A percentile compares a stretch with the other conserved stretches of the same genome.
phyloP scores from a whole-genome alignment of 305 asterid genomes.

The Fraxinus sp. region DNA sequence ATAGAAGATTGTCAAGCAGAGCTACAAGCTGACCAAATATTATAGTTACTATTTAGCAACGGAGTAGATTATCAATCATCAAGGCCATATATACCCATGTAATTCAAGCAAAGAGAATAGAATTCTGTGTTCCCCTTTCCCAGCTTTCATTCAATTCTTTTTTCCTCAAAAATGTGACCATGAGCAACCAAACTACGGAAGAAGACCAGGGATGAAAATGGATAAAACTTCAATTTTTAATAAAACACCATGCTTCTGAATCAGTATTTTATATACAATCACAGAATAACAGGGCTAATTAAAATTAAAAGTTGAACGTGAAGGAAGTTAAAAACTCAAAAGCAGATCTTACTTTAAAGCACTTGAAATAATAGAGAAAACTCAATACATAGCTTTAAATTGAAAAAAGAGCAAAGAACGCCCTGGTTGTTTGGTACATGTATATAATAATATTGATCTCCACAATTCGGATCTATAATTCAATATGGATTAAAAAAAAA shows the following conservation, averaged over 20 bases:
- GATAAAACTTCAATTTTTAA: neutral
- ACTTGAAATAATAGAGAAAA: conserved; percentile 6
- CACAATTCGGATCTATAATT: conserved; percentile 29
- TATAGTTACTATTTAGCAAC: neutral
- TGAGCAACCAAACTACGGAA: neutral
- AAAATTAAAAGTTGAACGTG: neutral
- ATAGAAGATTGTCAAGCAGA: neutral
- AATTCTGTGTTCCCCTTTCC: neutral
- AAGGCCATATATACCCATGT: neutral
- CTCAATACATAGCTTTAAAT: conserved; percentile 39
- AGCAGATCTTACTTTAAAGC: conserved; percentile 21
- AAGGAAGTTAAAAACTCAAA: conserved; percentile 12
- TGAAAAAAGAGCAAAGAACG: conserved; percentile 21
- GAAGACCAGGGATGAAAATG: neutral
- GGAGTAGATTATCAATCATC: neutral
- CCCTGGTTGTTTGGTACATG: neutral
- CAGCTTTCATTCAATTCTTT: neutral
- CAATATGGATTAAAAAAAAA: neutral
- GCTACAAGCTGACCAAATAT: neutral
- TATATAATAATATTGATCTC: conserved; percentile 22
- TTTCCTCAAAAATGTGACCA: neutral
- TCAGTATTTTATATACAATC: neutral
- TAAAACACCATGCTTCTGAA: neutral
- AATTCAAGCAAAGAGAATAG: neutral
- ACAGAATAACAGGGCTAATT: neutral